phyloP scores from a whole-genome alignment of 1,284 basidiomycete genomes.

The Vanrija pseudolonga region DNA sequence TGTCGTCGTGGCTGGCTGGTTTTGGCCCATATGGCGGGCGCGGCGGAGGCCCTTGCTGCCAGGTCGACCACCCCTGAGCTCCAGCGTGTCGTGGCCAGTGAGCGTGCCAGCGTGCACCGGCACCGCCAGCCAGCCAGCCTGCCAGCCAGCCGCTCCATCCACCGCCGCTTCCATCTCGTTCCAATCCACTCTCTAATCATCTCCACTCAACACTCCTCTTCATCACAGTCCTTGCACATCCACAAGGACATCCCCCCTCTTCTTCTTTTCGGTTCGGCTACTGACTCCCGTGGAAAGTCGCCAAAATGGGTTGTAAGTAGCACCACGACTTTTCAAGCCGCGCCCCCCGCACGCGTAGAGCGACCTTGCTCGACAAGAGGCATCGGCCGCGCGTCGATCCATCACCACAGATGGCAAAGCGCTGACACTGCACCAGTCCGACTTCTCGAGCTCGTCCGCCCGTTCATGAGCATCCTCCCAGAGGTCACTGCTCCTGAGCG shows the following conservation, averaged over 20 bases:
- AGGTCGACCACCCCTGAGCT: not conserved
- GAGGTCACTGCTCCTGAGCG: conserved; percentile 95
- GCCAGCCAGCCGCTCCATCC: not conserved
- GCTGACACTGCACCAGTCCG: conserved; percentile 59
- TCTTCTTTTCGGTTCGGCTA: conserved; percentile 14
- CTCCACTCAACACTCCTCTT: not conserved
- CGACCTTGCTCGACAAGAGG: not conserved
- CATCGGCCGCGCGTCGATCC: not conserved
- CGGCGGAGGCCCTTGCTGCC: not conserved
- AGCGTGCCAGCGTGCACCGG: too few relatives aligned
- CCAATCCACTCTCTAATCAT: not conserved
- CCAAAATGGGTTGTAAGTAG: conserved; percentile 42
- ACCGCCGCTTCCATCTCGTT: not conserved
- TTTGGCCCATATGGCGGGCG: not conserved
- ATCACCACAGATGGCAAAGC: not conserved
- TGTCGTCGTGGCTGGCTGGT: too few relatives aligned
- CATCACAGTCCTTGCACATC: not conserved
- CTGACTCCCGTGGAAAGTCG: conserved; percentile 17
- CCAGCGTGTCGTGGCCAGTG: conserved; percentile 5
- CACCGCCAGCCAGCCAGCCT: not conserved
- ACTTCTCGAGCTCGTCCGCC: conserved; percentile 92
- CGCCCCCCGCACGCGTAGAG: not conserved
- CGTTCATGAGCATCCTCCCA: conserved; percentile 87
- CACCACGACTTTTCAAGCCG: not conserved
- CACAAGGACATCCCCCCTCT: conserved; percentile 2